Evolutionary conservation across 2,329 filamentous ascomycete genomes (phyloP).

Genomic region (Ascochyta pisi): DNA sequence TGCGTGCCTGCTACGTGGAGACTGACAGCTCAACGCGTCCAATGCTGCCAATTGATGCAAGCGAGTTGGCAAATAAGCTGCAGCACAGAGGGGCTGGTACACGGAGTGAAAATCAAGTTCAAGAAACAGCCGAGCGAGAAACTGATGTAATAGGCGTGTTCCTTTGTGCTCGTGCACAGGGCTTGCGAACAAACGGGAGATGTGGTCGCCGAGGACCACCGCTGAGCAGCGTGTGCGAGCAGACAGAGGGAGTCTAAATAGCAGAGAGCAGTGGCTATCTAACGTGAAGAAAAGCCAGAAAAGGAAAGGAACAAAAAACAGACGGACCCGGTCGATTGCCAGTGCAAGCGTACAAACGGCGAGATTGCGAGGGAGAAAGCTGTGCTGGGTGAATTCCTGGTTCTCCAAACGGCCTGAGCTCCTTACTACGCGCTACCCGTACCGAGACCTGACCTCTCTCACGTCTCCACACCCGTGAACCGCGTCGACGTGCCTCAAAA

Average conservation of each 20-base stretch:
- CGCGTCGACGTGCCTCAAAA: slow-evolving; percentile 38
- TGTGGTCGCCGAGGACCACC: slow-evolving; percentile 19
- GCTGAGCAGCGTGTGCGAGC: slow-evolving; percentile 9
- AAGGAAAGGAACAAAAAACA: not conserved
- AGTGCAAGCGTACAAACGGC: slow-evolving; percentile 4
- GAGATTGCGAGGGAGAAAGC: slow-evolving; percentile 20
- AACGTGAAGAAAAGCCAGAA: not conserved
- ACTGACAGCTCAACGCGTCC: slow-evolving; percentile 27
- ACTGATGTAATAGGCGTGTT: slow-evolving; percentile 34
- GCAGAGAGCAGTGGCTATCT: not conserved
- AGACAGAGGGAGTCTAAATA: not conserved
- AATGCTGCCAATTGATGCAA: slow-evolving; percentile 32
- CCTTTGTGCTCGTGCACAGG: slow-evolving; percentile 39
- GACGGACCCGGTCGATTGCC: not conserved
- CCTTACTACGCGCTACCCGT: slow-evolving; percentile 23
- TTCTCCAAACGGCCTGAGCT: slow-evolving; percentile 34
- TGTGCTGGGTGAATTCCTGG: slow-evolving; percentile 28
- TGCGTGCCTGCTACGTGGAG: slow-evolving; percentile 22
- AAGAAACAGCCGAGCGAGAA: slow-evolving; percentile 38
- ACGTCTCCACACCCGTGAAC: slow-evolving; percentile 36
- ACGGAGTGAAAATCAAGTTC: slow-evolving; percentile 37
- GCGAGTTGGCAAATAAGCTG: slow-evolving; percentile 30
- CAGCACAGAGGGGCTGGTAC: slow-evolving; percentile 46
- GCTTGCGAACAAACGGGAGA: slow-evolving; percentile 27
- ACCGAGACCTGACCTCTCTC: slow-evolving; percentile 22